phyloP scores from a whole-genome alignment of 805 yeast genomes.

The Saccharomycopsis sp. region DNA sequence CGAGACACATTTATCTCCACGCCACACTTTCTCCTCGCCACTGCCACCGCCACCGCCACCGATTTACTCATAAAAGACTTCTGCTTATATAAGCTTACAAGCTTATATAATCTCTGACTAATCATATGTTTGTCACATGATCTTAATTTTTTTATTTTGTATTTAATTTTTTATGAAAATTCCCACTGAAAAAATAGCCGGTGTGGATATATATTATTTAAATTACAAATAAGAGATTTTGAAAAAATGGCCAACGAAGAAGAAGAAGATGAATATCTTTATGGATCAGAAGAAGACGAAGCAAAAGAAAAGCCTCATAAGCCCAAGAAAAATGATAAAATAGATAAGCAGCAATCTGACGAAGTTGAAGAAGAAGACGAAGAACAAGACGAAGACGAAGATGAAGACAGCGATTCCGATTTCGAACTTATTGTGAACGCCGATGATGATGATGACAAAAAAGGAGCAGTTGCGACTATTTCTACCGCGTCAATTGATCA shows the following conservation, averaged over 20 bases:
- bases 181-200: not conserved
- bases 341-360: not conserved
- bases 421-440: slow-evolving; percentile 75
- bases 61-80: too few species aligned
- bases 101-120: not conserved
- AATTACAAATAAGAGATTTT: not conserved
- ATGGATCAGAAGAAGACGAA: slow-evolving; percentile 15
- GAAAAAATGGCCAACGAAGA: slow-evolving; percentile 10
- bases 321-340: not conserved
- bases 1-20: too few species aligned
- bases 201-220: not conserved
- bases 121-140: not conserved
- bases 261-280: slow-evolving; percentile 12
- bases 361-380: slow-evolving; percentile 39
- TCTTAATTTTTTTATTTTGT: not conserved
- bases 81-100: not conserved
- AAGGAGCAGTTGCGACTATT: slow-evolving; percentile 6
- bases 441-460: slow-evolving; percentile 22
- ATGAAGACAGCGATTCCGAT: slow-evolving; percentile 51
- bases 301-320: not conserved
- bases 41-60: too few species aligned
- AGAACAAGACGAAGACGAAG: slow-evolving; percentile 43
- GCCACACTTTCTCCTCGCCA: too few species aligned
- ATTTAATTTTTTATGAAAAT: not conserved
- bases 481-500: too few species aligned